Conservation (phyloP, 2,329 filamentous ascomycete species). For the Aureobasidium sp. region DNA sequence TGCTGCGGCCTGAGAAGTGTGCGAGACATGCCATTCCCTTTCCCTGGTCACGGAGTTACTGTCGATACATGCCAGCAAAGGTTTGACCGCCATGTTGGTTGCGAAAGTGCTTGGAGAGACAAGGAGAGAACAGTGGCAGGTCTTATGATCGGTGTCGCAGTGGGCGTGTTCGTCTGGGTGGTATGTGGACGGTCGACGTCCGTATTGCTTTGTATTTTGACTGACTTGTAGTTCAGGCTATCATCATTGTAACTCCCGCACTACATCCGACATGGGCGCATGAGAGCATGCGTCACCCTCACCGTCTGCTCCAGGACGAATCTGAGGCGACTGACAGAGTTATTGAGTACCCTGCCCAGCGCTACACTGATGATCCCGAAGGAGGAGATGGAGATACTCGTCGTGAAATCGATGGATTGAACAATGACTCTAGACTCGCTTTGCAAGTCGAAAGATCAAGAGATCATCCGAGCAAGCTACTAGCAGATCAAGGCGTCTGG, state of each 20-base stretch:
- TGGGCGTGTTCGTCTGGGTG: constrained; percentile 51
- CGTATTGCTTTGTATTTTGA: no score
- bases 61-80: constrained; percentile 39
- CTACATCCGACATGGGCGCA: constrained; percentile 23
- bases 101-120: constrained; percentile 50
- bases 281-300: constrained; percentile 12
- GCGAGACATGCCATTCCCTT: constrained; percentile 58
- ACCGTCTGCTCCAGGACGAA: neutral
- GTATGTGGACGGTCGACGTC: constrained; percentile 40
- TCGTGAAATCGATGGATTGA: constrained; percentile 20
- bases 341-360: constrained; percentile 5
- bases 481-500: constrained; percentile 1
- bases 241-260: constrained; percentile 24
- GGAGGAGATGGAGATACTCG: neutral
- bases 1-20: constrained; percentile 60
- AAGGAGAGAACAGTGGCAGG: constrained; percentile 49
- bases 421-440: constrained; percentile 27
- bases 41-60: constrained; percentile 35
- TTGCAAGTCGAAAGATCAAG: constrained; percentile 25
- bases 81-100: constrained; percentile 43
- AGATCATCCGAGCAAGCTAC: constrained; percentile 18
- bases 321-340: constrained; percentile 1
- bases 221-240: constrained; percentile 20
- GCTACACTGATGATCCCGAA: constrained; percentile 9
- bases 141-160: constrained; percentile 48